phyloP scores from a whole-genome alignment of 371 early-diverging fungal species.

The Actinomucor elegans region DNA sequence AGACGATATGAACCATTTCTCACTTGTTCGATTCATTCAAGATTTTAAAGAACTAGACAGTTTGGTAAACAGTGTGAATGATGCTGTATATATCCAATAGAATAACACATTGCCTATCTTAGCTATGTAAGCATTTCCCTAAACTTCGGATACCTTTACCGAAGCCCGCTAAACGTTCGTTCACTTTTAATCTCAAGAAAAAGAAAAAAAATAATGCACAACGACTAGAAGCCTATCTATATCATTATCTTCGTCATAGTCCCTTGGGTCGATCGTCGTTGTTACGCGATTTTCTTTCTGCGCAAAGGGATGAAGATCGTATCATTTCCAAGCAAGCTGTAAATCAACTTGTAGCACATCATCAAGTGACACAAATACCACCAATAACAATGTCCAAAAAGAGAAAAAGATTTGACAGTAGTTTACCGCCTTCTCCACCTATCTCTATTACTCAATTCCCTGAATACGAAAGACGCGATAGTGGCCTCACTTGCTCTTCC shows the following conservation, averaged over 20 bases:
- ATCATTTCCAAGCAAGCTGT: slow-evolving; percentile 18
- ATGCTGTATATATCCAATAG: neutral
- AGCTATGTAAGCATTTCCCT: slow-evolving; percentile 21
- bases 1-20: slow-evolving; percentile 40
- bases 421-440: slow-evolving; percentile 5
- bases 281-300: slow-evolving; percentile 46
- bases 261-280: slow-evolving; percentile 32
- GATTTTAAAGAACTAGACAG: slow-evolving; percentile 62
- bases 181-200: neutral
- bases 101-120: slow-evolving; percentile 16
- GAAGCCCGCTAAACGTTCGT: slow-evolving; percentile 2
- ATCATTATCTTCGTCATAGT: slow-evolving; percentile 21
- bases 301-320: slow-evolving; percentile 48
- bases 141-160: slow-evolving; percentile 23
- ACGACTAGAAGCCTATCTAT: slow-evolving; percentile 39
- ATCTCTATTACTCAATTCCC: slow-evolving; percentile 3
- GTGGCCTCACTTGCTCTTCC: neutral
- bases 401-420: neutral
- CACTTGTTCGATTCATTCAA: slow-evolving; percentile 52
- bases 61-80: slow-evolving; percentile 34
- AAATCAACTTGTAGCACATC: slow-evolving; percentile 14
- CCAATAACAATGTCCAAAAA: slow-evolving; percentile 3
- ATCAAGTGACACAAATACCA: slow-evolving; percentile 5
- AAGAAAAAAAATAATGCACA: slow-evolving; percentile 33
- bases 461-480: neutral